These are phyloP conservation scores for Geotrichum australiense DNA, from an alignment of 1,139 yeast species.

Conservation along the genomic window DNA sequence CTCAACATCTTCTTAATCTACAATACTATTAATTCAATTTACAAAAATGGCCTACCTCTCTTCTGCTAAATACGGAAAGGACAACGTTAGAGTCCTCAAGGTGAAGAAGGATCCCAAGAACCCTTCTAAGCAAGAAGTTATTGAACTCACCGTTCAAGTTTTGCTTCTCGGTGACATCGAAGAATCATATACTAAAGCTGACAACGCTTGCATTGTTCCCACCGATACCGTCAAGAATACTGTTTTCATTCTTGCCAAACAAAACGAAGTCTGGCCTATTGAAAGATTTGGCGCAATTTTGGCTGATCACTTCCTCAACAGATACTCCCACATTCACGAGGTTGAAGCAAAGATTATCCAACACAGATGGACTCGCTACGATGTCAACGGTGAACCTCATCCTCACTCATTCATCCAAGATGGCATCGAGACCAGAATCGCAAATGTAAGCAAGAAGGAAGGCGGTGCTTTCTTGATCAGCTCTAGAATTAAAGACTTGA, in stretches of 20 bases:
- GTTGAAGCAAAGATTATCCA: constrained; percentile 62
- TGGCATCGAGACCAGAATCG: constrained; percentile 71
- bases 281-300: constrained; percentile 83
- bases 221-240: constrained; percentile 94
- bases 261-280: constrained; percentile 72
- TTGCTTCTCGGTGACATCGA: constrained; percentile 74
- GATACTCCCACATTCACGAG: constrained; percentile 70
- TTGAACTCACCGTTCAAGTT: constrained; percentile 75
- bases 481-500: constrained; percentile 76
- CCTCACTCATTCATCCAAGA: constrained; percentile 79
- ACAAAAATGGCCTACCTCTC: constrained; percentile 8
- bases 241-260: constrained; percentile 71
- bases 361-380: constrained; percentile 70
- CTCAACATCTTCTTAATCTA: too few relatives aligned
- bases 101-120: constrained; percentile 69
- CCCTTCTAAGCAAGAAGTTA: constrained; percentile 66
- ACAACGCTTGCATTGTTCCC: constrained; percentile 82
- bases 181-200: constrained; percentile 75
- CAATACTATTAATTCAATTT: too few relatives aligned
- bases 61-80: constrained; percentile 65
- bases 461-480: constrained; percentile 45
- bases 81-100: constrained; percentile 82
- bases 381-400: constrained; percentile 65
- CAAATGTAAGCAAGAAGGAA: constrained; percentile 43
- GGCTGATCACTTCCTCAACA: constrained; percentile 69